phyloP scores from a whole-genome alignment of 331 rosid species.

The Rhamnella rubrinervis region DNA sequence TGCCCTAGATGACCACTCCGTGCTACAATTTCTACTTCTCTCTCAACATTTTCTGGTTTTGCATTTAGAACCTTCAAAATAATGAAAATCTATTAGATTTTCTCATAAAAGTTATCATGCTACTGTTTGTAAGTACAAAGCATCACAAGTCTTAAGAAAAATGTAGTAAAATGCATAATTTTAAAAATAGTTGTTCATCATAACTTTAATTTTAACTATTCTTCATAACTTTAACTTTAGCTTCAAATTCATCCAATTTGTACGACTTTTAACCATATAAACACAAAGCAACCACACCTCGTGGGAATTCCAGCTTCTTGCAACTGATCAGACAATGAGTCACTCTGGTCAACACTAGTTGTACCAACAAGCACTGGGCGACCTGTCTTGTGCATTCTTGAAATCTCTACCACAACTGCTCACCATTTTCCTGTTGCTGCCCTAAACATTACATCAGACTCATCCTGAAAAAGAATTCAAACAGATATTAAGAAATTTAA shows the following conservation, averaged over 20 bases:
- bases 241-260: neutral
- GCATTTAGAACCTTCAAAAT: constrained; percentile 85
- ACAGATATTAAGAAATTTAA: constrained; percentile 30
- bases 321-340: constrained; percentile 77
- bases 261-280: constrained; percentile 14
- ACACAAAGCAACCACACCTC: constrained; percentile 55
- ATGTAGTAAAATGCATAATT: neutral
- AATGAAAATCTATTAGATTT: constrained; percentile 30
- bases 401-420: constrained; percentile 94
- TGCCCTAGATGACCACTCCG: constrained; percentile 96
- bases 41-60: constrained; percentile 98
- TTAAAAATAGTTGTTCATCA: neutral
- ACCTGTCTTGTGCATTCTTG: constrained; percentile 94
- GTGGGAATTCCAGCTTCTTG: constrained; percentile 79
- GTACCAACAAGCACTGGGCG: constrained; percentile 98
- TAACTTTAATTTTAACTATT: neutral
- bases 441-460: constrained; percentile 94
- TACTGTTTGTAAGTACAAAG: neutral
- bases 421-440: constrained; percentile 92
- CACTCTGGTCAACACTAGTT: constrained; percentile 98
- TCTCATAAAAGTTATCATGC: neutral
- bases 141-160: neutral
- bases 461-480: constrained; percentile 60
- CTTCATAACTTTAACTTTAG: neutral
- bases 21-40: constrained; percentile 98